A percentile compares a stretch with the other conserved stretches of the same genome.
phyloP scores from a whole-genome alignment of 805 yeast species.

The Candida hispaniensis region DNA sequence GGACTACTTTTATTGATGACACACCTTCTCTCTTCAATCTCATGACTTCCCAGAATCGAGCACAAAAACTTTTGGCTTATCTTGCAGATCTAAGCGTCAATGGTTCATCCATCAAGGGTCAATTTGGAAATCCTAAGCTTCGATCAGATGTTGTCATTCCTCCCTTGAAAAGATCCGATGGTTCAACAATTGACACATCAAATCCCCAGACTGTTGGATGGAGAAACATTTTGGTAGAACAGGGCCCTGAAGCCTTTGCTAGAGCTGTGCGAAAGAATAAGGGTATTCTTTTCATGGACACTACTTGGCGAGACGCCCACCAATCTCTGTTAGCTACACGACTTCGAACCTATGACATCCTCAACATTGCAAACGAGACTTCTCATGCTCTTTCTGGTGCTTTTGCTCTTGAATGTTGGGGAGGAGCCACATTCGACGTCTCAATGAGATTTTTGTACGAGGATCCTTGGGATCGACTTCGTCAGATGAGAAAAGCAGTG shows the following conservation, averaged over 20 bases:
- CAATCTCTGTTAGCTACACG: slow-evolving; percentile 96
- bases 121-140: slow-evolving; percentile 83
- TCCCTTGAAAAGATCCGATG: slow-evolving; percentile 48
- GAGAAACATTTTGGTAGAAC: slow-evolving; percentile 74
- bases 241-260: slow-evolving; percentile 88
- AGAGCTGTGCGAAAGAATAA: slow-evolving; percentile 70
- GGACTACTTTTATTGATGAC: slow-evolving; percentile 98
- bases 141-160: slow-evolving; percentile 69
- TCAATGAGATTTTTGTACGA: slow-evolving; percentile 97
- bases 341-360: slow-evolving; percentile 85
- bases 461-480: slow-evolving; percentile 96
- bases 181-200: slow-evolving; percentile 49
- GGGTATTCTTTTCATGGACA: slow-evolving; percentile 92
- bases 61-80: slow-evolving; percentile 83
- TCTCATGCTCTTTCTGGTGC: slow-evolving; percentile 84
- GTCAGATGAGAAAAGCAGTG: slow-evolving; percentile 75
- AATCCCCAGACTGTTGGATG: slow-evolving; percentile 66
- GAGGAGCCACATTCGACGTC: slow-evolving; percentile 99
- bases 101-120: slow-evolving; percentile 94
- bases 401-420: slow-evolving; percentile 98
- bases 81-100: slow-evolving; percentile 90
- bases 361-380: slow-evolving; percentile 88
- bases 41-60: slow-evolving; percentile 93
- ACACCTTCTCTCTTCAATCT: slow-evolving; percentile 92
- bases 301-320: slow-evolving; percentile 99